Base-by-base conservation (phyloP, 2,329 filamentous ascomycete species). In the Paecilomyces niveus region DNA sequence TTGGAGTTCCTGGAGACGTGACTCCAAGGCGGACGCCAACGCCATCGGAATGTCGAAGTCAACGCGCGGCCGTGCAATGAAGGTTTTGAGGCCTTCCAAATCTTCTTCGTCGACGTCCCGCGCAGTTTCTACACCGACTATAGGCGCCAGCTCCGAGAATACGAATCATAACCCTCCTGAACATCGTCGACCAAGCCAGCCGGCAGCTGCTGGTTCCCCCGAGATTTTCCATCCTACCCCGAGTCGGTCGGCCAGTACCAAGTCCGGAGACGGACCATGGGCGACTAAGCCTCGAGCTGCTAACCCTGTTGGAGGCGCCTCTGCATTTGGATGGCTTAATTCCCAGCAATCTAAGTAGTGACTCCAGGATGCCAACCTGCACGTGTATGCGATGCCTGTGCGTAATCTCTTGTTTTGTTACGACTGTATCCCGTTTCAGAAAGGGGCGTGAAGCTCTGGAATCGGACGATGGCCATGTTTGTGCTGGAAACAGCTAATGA, bases 281-380 rank as follows among this genome's bases (percentile, higher is more conserved):
- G 57, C 72, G 21, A 69, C 65, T 52, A 81, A 82, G 65, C 77
- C 84, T 15, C 83, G 85, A 58, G 81, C 85, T 6, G 80, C 85
- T 32, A 97, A 97, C 69, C 93, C 94, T 0, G 84, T 96, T 18
- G 93, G 93, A 8, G 90, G 90, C n/a, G 93, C 89, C 13, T 94
- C 90, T 59, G 93, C 93, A 2, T 97, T 97, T 77, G 88, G 89
- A 11, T 97, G 92, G 92, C 87, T 97, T 79, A 93, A 89, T 62
- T 65, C 66, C 11, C 67, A 72, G 54, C 65, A 67, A 52, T 58
- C 54, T n/a, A 61, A 55, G 53, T 45, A 45, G 39, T 5, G 13
- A 15, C 39, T 9, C 39, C 21, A 21, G 6, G 39, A 45, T 45
- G n/a, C n/a, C n/a, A 21, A 9, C n/a, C 39, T 45, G n/a, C 39